Percentiles rank a stretch among this genome's conserved stretches.
Conservation (phyloP, 2,329 filamentous ascomycete species). For the Thielaviopsis punctulata region DNA sequence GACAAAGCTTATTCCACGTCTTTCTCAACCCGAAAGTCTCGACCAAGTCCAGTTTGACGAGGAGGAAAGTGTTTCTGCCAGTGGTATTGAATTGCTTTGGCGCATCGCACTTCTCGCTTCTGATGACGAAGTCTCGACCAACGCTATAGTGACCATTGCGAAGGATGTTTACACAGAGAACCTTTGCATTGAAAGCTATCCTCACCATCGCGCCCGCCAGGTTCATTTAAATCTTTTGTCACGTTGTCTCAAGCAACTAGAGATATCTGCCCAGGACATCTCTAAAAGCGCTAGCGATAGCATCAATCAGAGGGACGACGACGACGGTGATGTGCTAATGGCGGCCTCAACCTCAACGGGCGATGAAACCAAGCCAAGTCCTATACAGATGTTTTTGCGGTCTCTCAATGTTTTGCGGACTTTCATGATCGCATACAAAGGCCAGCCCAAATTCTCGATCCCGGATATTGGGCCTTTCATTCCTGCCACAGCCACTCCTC, state of each 20-base stretch:
- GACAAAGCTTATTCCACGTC: conserved; percentile 29
- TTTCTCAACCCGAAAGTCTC: conserved; percentile 22
- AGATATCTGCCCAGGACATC: conserved; percentile 33
- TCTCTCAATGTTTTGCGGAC: conserved; percentile 51
- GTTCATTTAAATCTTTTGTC: conserved; percentile 55
- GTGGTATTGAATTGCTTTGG: conserved; percentile 60
- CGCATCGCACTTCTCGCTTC: conserved; percentile 57
- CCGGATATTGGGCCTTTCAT: conserved; percentile 39
- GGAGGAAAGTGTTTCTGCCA: conserved; percentile 32
- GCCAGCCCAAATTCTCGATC: conserved; percentile 39
- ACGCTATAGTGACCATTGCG: conserved; percentile 54
- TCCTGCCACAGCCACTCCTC: conserved; percentile 29
- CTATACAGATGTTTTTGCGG: conserved; percentile 47
- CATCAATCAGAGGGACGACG: conserved; percentile 20
- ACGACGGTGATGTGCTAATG: too few relatives aligned
- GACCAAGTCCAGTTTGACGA: conserved; percentile 32
- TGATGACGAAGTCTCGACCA: conserved; percentile 44
- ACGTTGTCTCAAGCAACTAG: conserved; percentile 55
- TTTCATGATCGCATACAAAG: conserved; percentile 48
- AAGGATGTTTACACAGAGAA: conserved; percentile 51
- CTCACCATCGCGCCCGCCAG: conserved; percentile 31
- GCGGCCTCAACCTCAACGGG: conserved; percentile 18
- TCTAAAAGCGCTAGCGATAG: conserved; percentile 26
- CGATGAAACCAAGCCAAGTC: conserved; percentile 31
- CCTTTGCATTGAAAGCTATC: conserved; percentile 30